phyloP scores from a whole-genome alignment of 2,329 filamentous ascomycete genomes.

The Fusarium hostae region DNA sequence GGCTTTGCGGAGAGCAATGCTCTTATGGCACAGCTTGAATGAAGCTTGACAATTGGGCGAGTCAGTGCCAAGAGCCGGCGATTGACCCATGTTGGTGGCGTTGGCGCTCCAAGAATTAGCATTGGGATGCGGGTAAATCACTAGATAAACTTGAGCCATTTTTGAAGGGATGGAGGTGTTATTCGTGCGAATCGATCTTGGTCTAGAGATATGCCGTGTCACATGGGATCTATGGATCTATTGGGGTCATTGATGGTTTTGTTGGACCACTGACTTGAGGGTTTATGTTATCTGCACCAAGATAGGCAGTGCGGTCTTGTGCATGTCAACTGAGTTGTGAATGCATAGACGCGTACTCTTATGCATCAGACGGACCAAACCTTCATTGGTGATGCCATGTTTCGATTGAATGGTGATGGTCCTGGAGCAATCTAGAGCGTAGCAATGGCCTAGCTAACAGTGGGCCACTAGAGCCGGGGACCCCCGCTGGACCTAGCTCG shows the following conservation, averaged over 20 bases:
- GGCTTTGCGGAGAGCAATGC: constrained; percentile 3
- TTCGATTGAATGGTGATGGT: constrained; percentile 23
- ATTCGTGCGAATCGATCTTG: constrained; percentile 26
- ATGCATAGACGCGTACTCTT: neutral
- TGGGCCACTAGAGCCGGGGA: constrained; percentile 15
- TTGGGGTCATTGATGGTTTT: too few species aligned
- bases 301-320: neutral
- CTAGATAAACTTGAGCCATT: constrained; percentile 24
- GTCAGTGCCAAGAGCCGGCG: constrained; percentile 22
- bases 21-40: neutral
- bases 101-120: constrained; percentile 1
- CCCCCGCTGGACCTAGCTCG: constrained; percentile 13
- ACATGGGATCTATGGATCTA: constrained; percentile 18
- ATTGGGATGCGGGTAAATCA: constrained; percentile 16
- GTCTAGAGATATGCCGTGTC: constrained; percentile 24
- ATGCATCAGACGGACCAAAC: constrained; percentile 8
- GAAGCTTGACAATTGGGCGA: constrained; percentile 4
- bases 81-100: constrained; percentile 24
- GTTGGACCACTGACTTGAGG: neutral
- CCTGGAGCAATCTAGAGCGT: constrained; percentile 31
- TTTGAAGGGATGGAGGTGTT: neutral
- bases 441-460: constrained; percentile 11
- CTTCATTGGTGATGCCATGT: constrained; percentile 1
- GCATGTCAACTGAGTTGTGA: neutral
- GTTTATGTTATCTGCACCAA: neutral